Evolutionary conservation across 192 early-diverging fungal genomes (phyloP).

Genomic region (Coemansia sp.): DNA sequence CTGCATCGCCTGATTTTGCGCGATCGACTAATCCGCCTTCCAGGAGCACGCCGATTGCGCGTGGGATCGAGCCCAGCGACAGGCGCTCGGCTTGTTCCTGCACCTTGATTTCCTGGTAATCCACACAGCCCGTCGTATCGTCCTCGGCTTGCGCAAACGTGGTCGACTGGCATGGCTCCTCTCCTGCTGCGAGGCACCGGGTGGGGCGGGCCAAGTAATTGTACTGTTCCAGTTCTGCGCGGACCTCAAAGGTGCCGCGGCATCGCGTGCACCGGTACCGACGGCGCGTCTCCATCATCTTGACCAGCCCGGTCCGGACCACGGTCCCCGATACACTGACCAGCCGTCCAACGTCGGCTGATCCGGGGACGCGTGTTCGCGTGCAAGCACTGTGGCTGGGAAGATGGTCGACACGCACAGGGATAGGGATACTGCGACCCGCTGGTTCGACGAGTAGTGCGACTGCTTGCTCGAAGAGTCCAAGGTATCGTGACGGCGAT

Average conservation of each 20-base stretch:
- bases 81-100: constrained; percentile 96
- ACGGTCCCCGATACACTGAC: constrained; percentile 14
- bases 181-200: constrained; percentile 48
- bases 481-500: constrained; percentile 82
- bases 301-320: constrained; percentile 29
- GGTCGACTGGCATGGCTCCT: constrained; percentile 53
- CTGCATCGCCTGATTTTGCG: constrained; percentile 93
- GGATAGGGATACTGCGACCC: no score
- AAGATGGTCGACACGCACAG: constrained; percentile 10
- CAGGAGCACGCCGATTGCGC: constrained; percentile 87
- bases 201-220: constrained; percentile 88
- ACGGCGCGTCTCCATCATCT: constrained; percentile 65
- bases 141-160: constrained; percentile 43
- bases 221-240: constrained; percentile 80
- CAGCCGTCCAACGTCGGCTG: constrained; percentile 53
- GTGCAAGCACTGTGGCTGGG: constrained; percentile 71
- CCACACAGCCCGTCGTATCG: constrained; percentile 93
- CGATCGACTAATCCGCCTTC: constrained; percentile 95
- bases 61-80: constrained; percentile 89
- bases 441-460: constrained; percentile 80
- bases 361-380: constrained; percentile 64
- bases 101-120: constrained; percentile 94
- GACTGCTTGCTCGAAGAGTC: constrained; percentile 78
- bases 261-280: constrained; percentile 87
- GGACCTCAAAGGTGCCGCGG: constrained; percentile 81